Percentiles rank a stretch among this genome's conserved stretches.
Conservation (phyloP, 169 alveolate species). For the Plasmodium malariae region DNA sequence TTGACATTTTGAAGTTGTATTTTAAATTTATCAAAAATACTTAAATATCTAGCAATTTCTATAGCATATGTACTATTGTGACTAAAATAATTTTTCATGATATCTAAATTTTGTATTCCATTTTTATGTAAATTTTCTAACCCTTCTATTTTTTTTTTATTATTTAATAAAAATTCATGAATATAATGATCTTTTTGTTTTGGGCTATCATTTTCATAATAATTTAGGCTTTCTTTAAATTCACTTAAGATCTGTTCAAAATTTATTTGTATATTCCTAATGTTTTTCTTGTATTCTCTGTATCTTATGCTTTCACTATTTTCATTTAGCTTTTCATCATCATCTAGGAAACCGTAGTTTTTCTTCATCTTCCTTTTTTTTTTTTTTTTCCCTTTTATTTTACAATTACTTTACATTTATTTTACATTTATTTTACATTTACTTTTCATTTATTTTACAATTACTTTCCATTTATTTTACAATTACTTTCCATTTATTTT, state of each 20-base stretch:
- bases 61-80: constrained; percentile 48
- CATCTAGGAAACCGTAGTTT: constrained; percentile 22
- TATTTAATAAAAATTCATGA: constrained; percentile 18
- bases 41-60: constrained; percentile 65
- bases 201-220: constrained; percentile 20
- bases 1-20: constrained; percentile 54
- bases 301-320: constrained; percentile 28
- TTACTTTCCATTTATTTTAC: too few relatives aligned
- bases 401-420: too few relatives aligned
- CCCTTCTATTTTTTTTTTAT: constrained; percentile 55
- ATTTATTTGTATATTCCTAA: constrained; percentile 49
- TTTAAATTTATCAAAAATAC: constrained; percentile 73
- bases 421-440: too few relatives aligned
- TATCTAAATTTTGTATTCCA: constrained; percentile 49
- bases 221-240: constrained; percentile 26
- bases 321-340: constrained; percentile 18
- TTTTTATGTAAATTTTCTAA: constrained; percentile 51
- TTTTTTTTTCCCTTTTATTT: not conserved
- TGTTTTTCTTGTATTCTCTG: constrained; percentile 57
- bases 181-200: constrained; percentile 27
- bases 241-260: constrained; percentile 60
- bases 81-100: constrained; percentile 56
- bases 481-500: too few relatives aligned
- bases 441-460: too few relatives aligned
- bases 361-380: constrained; percentile 34